Conservation (phyloP, 2,329 filamentous ascomycete genomes). For the Alternaria brassicae region DNA sequence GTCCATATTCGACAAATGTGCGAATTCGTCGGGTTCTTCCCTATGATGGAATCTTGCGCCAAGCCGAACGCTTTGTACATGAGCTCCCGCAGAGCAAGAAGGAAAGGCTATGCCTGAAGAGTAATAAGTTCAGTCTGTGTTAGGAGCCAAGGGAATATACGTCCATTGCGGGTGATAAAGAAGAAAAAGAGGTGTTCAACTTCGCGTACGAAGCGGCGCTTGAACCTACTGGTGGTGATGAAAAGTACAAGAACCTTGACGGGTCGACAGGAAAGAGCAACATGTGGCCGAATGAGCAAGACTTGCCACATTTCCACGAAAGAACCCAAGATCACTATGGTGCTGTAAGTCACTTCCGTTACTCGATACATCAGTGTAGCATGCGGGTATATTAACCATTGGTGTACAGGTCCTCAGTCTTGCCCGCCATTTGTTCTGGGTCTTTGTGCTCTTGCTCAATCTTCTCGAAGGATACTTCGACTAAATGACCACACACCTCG, state of each 20-base stretch:
- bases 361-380: background rate
- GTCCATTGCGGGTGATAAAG: conserved; percentile 50
- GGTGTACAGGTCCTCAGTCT: conserved; percentile 43
- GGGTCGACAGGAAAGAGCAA: conserved; percentile 48
- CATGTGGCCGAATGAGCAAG: conserved; percentile 50
- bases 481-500: conserved; percentile 50
- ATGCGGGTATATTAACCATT: background rate
- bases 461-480: conserved; percentile 52
- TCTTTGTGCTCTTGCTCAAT: conserved; percentile 51
- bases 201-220: conserved; percentile 53
- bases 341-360: conserved; percentile 24
- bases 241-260: conserved; percentile 52
- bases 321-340: conserved; percentile 51
- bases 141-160: conserved; percentile 54
- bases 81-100: conserved; percentile 44
- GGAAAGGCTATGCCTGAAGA: conserved; percentile 49
- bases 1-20: conserved; percentile 50
- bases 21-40: conserved; percentile 52
- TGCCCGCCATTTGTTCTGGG: conserved; percentile 51
- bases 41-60: conserved; percentile 42
- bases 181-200: conserved; percentile 55
- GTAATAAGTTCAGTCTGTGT: conserved; percentile 51
- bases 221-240: conserved; percentile 52
- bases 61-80: conserved; percentile 50
- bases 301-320: conserved; percentile 51